Percentiles rank a stretch among this genome's conserved stretches.
Conservation (phyloP, 148 eudicot genomes). For the Chenopodium quinoa region DNA sequence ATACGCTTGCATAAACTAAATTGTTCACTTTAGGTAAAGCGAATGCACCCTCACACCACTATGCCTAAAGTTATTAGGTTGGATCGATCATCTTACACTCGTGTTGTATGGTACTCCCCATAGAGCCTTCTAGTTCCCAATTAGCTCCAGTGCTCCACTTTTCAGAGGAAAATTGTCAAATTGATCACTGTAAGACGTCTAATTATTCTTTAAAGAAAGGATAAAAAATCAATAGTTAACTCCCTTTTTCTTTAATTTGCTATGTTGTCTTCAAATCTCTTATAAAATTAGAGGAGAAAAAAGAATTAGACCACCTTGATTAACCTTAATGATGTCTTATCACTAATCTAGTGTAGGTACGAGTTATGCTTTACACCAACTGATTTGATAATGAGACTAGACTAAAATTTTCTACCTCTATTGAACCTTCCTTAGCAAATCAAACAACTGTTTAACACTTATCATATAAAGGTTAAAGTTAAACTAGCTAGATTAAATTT, state of each 20-base stretch:
- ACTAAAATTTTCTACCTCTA: slow-evolving; percentile 7
- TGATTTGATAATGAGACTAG: slow-evolving; percentile 20
- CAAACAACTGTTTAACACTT: slow-evolving; percentile 9
- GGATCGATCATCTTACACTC: no score
- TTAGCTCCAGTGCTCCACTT: no score
- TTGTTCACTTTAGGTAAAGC: no score
- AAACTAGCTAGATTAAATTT: slow-evolving; percentile 1
- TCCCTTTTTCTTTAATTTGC: no score
- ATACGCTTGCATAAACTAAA: no score
- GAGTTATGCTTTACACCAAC: slow-evolving; percentile 6
- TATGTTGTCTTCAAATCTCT: not conserved
- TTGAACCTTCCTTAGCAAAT: slow-evolving; percentile 18
- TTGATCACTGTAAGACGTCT: not conserved
- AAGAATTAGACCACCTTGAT: not conserved
- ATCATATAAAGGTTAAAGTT: not conserved
- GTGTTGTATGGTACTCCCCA: no score
- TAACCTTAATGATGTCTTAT: slow-evolving; percentile 19
- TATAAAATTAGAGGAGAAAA: not conserved
- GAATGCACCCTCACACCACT: no score
- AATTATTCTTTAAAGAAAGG: not conserved
- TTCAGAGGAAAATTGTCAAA: no score
- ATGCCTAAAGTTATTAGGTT: no score
- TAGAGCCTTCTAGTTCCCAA: no score
- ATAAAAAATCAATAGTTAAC: no score
- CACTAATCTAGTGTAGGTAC: slow-evolving; percentile 22